phyloP scores from a whole-genome alignment of 108 stramenopile species.

The Skeletonema costatum region DNA sequence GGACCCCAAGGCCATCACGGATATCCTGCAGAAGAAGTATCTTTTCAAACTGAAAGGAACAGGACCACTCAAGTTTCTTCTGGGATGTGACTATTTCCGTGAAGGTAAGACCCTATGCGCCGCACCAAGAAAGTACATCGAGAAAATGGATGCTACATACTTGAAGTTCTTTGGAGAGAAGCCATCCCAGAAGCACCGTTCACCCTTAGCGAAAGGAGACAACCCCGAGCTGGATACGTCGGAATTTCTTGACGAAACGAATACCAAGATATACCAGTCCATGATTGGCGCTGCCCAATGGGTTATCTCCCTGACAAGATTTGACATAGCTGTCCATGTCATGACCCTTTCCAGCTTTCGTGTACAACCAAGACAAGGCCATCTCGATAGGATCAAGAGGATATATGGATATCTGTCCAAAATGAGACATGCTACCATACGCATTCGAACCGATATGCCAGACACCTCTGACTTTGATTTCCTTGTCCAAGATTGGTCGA shows the following conservation, averaged over 20 bases:
- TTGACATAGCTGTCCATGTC: constrained; percentile 35
- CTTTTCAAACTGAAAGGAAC: background rate
- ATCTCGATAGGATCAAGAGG: constrained; percentile 23
- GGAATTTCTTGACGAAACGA: background rate
- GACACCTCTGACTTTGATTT: background rate
- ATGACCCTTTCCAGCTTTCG: constrained; percentile 30
- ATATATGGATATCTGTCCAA: constrained; percentile 35
- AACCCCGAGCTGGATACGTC: constrained; percentile 9
- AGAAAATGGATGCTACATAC: constrained; percentile 9
- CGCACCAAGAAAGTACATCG: constrained; percentile 30
- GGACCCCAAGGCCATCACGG: background rate
- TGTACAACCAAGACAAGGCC: constrained; percentile 33
- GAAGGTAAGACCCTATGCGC: constrained; percentile 16
- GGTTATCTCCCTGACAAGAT: background rate
- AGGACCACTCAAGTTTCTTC: constrained; percentile 27
- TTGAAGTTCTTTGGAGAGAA: constrained; percentile 21
- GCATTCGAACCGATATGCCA: constrained; percentile 8
- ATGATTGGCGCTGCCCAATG: constrained; percentile 2
- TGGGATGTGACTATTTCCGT: constrained; percentile 31
- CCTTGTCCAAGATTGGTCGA: too few species aligned
- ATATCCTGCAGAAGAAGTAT: too few species aligned
- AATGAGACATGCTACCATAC: constrained; percentile 7
- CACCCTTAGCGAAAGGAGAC: background rate
- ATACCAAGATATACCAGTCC: background rate
- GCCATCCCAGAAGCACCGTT: background rate